These are phyloP conservation scores for Cordyceps tenuipes DNA, from an alignment of 2,329 filamentous ascomycete genomes.

Conservation along the genomic window DNA sequence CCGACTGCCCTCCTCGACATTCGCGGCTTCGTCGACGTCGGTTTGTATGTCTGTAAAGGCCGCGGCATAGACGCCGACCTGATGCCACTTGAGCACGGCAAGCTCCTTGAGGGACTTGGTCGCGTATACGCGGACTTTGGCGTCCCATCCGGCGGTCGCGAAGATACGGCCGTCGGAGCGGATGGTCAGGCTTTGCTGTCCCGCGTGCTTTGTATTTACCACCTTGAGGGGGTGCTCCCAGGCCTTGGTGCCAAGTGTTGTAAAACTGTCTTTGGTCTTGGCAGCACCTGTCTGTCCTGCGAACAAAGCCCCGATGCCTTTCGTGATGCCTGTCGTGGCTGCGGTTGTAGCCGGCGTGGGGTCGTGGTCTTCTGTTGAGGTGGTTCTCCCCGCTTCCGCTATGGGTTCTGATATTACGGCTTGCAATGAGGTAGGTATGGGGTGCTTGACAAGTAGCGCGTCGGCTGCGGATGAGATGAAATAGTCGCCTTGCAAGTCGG, in stretches of 20 bases:
- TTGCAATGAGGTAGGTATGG: conserved; percentile 38
- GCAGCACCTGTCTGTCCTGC: conserved; percentile 6
- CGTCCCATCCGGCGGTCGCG: conserved; percentile 90
- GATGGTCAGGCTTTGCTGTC: conserved; percentile 73
- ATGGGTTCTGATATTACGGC: background rate
- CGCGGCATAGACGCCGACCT: conserved; percentile 74
- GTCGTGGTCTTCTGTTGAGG: background rate
- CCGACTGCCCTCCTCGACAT: too few species aligned
- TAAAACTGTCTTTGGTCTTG: background rate
- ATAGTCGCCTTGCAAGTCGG: conserved; percentile 40
- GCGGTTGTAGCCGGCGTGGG: background rate
- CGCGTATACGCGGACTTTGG: conserved; percentile 71
- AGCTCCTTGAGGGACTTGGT: conserved; percentile 74
- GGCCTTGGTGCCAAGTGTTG: conserved; percentile 15
- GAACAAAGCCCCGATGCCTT: conserved; percentile 7
- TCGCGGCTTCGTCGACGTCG: background rate
- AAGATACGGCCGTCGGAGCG: conserved; percentile 76
- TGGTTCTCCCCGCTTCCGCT: background rate
- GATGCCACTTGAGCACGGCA: conserved; percentile 91
- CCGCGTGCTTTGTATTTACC: conserved; percentile 76
- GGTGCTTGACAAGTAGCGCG: conserved; percentile 67
- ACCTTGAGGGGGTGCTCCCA: conserved; percentile 47
- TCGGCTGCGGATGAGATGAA: conserved; percentile 82
- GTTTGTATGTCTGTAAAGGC: conserved; percentile 52
- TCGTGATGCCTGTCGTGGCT: background rate